phyloP scores from a whole-genome alignment of 805 yeast species.

The Candida michaelii region DNA sequence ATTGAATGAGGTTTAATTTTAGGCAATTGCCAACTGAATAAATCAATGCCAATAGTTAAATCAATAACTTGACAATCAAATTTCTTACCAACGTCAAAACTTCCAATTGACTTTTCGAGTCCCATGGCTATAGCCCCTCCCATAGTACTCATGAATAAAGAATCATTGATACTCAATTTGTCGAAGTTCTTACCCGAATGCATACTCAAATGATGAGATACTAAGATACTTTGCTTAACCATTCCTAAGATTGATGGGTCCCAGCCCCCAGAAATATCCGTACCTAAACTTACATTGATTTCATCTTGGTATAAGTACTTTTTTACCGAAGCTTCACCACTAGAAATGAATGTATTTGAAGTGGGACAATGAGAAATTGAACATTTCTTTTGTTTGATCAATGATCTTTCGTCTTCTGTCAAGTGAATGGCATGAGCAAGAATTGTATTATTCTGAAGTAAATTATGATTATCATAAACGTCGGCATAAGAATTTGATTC shows the following conservation, averaged over 20 bases:
- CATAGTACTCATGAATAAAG: constrained; percentile 74
- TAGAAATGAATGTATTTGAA: constrained; percentile 81
- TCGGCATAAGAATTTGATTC: constrained; percentile 65
- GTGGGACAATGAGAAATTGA: constrained; percentile 94
- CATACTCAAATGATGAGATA: constrained; percentile 42
- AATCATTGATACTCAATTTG: constrained; percentile 67
- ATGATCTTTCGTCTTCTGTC: constrained; percentile 56
- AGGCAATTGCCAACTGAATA: constrained; percentile 73
- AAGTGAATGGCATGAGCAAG: constrained; percentile 90
- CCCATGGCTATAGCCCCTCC: constrained; percentile 86
- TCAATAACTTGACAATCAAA: constrained; percentile 85
- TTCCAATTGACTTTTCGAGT: constrained; percentile 58
- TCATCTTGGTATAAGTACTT: constrained; percentile 58
- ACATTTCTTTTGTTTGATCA: constrained; percentile 53
- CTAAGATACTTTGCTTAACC: constrained; percentile 34
- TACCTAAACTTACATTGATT: constrained; percentile 70
- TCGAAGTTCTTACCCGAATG: constrained; percentile 38
- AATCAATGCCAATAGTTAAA: constrained; percentile 59
- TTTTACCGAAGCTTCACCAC: constrained; percentile 86
- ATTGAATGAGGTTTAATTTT: not conserved
- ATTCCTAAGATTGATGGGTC: constrained; percentile 39
- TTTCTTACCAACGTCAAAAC: constrained; percentile 71
- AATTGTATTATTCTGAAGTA: constrained; percentile 66
- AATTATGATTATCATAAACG: constrained; percentile 65
- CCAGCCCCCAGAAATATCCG: constrained; percentile 45